Conservation (phyloP, 176 grass and related monocot genomes). For the Triticum turgidum region DNA sequence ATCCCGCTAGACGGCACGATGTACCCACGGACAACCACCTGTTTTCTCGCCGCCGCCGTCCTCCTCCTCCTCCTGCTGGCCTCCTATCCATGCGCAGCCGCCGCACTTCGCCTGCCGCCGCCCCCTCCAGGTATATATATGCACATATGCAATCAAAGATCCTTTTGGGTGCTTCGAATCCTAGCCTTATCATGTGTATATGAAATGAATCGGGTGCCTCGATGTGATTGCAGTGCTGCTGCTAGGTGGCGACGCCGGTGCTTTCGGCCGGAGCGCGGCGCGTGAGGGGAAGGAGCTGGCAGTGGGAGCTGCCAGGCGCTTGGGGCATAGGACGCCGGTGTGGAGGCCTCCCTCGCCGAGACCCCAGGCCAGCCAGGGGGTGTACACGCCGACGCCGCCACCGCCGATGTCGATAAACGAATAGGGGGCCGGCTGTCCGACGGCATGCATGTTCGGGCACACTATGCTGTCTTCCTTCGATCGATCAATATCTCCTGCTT, state of each 20-base stretch:
- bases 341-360: slow-evolving; percentile 4
- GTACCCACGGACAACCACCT: not conserved
- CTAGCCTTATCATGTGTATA: not conserved
- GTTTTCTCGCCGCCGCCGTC: not conserved
- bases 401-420: not conserved
- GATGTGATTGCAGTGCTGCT: not conserved
- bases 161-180: not conserved
- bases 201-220: not conserved
- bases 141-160: not conserved
- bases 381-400: not conserved
- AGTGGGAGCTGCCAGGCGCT: not conserved
- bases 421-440: not conserved
- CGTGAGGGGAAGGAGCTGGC: not conserved
- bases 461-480: not conserved
- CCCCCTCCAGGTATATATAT: not conserved
- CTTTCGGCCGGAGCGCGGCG: not conserved
- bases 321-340: not conserved
- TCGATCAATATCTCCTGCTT: not conserved
- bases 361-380: not conserved
- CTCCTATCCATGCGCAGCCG: not conserved
- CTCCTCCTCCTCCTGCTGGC: not conserved
- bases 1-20: not conserved
- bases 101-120: not conserved
- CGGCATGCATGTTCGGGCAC: not conserved
- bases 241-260: not conserved